Evolutionary conservation across 768 basidiomycete genomes (phyloP).

Genomic region (Imleria badia): DNA sequence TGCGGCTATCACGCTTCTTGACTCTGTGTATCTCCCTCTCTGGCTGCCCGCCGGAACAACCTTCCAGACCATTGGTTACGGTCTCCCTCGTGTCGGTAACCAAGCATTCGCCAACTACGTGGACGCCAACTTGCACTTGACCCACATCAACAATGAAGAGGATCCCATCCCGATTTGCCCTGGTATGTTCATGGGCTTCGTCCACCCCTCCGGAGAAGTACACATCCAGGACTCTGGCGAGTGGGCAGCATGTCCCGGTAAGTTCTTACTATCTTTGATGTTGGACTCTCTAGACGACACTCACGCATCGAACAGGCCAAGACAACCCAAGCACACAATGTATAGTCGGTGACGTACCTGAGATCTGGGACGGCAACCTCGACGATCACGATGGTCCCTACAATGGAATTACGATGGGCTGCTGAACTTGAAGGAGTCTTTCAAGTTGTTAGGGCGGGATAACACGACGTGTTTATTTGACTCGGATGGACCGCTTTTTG

Average conservation of each 20-base stretch:
- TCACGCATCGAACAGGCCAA: constrained; percentile 35
- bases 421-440: no score
- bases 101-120: constrained; percentile 59
- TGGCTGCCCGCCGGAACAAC: constrained; percentile 33
- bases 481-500: no score
- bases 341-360: constrained; percentile 27
- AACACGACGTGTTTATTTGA: no score
- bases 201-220: constrained; percentile 41
- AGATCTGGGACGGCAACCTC: constrained; percentile 42
- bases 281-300: background rate
- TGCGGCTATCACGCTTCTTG: constrained; percentile 39
- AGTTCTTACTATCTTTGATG: background rate
- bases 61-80: constrained; percentile 34
- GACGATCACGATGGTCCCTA: constrained; percentile 47
- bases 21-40: constrained; percentile 41
- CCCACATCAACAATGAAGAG: constrained; percentile 54
- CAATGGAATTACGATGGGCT: constrained; percentile 29
- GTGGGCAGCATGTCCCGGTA: constrained; percentile 59
- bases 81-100: constrained; percentile 50
- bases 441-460: no score
- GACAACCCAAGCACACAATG: constrained; percentile 51
- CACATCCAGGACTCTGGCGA: constrained; percentile 44
- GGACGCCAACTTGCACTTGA: constrained; percentile 44
- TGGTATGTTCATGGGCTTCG: constrained; percentile 38
- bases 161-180: constrained; percentile 41